Base-by-base conservation (phyloP, 106 monocot species). In the Allium fistulosum region DNA sequence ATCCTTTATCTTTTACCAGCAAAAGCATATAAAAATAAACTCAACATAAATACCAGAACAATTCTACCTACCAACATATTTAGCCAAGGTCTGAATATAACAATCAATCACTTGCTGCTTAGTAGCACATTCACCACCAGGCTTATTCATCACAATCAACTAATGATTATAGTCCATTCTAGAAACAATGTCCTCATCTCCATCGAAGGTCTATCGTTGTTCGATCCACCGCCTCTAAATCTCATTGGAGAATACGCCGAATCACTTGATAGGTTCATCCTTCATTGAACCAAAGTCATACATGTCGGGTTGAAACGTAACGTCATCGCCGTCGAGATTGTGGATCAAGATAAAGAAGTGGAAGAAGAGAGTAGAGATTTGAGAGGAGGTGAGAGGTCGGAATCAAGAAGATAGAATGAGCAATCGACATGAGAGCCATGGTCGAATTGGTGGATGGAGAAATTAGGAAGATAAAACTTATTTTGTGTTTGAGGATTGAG, bases 41-140 rank as follows among this genome's bases (percentile, higher is more conserved):
- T 22, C 22, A 53, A 53, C 9, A 53, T 10, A 53, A 53, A 10
- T 53, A 9, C 52, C 52, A 53, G 13, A 53, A 53, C 9, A 53
- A 53, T 9, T 0, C 52, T 9, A 70, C 87, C 91, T 91, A 15
- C 91, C 87, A 26, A 91, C 46, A 61, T 82, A 87, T 78, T 91
- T 72, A 61, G 91, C 84, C 22, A 91, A 77, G 72, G 91, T 87
- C 65, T 91, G 65, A 51, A 91, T 72, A 70, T 91, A 91, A 67
- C 91, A 87, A 62, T 87, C 87, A 65, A 91, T 87, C 91, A 91
- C 84, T 77, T 87, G 84, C 84, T 87, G 82, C 84, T 87, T 91
- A 49, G 79, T 70, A 37, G 91, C 87, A 4, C 80, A 79, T 67
- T 87, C 84, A 3, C 84, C 91, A 0, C 84, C 87, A 10, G 91